Evolutionary conservation across 305 asterid genomes (phyloP).

Genomic region (Fraxinus ornus): DNA sequence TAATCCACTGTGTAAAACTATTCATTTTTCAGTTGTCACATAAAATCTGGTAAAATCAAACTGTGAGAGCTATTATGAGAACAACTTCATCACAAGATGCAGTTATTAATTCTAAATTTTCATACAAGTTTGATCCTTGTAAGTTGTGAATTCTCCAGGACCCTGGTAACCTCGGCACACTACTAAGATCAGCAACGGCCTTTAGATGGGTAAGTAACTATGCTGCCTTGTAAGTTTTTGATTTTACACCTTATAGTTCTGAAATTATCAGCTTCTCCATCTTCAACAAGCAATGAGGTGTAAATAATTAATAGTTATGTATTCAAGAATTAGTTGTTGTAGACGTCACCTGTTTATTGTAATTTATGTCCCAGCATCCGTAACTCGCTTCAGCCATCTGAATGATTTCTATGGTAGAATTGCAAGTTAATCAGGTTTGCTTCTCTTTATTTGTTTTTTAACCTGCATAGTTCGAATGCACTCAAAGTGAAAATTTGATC

Average conservation of each 20-base stretch:
- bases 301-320: not conserved
- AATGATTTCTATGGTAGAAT: not conserved
- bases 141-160: slow-evolving; percentile 47
- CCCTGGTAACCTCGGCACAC: slow-evolving; percentile 93
- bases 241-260: not conserved
- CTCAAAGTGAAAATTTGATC: not conserved
- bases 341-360: not conserved
- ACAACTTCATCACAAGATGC: not conserved
- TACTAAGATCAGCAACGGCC: slow-evolving; percentile 83
- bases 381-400: not conserved
- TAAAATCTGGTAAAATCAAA: not conserved
- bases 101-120: not conserved
- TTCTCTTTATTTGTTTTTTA: not conserved
- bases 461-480: not conserved
- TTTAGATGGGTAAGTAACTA: slow-evolving; percentile 75
- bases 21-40: not conserved
- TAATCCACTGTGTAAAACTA: not conserved
- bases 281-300: not conserved
- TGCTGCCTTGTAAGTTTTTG: not conserved
- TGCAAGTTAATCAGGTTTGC: not conserved
- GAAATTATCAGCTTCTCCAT: not conserved
- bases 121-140: not conserved
- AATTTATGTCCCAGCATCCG: not conserved
- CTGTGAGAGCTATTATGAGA: not conserved
- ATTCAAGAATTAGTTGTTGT: not conserved